These are phyloP conservation scores for Fusarium sublunatum DNA, from an alignment of 2,329 filamentous ascomycete species.

Conservation along the genomic window DNA sequence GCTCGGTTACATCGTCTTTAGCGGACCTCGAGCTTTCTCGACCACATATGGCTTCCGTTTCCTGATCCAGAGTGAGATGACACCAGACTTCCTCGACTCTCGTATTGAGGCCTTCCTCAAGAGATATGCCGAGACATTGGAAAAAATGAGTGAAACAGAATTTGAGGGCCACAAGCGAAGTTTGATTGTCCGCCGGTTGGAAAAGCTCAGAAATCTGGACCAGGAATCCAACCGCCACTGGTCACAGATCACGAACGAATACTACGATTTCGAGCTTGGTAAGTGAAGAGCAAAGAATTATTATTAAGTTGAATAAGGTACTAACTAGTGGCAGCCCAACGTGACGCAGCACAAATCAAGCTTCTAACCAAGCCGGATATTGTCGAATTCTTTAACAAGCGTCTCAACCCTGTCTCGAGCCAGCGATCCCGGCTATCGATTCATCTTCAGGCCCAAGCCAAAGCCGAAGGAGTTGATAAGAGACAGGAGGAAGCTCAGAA, in stretches of 20 bases:
- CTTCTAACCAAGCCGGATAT: conserved; percentile 82
- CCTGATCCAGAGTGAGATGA: conserved; percentile 91
- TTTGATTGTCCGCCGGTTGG: conserved; percentile 84
- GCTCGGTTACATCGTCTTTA: conserved; percentile 95
- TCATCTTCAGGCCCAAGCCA: conserved; percentile 81
- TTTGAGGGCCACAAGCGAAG: conserved; percentile 94
- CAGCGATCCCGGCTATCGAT: conserved; percentile 85
- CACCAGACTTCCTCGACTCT: conserved; percentile 83
- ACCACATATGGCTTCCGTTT: conserved; percentile 88
- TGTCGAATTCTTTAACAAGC: conserved; percentile 79
- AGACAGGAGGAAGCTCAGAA: conserved; percentile 58
- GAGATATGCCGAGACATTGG: conserved; percentile 72
- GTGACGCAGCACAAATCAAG: conserved; percentile 80
- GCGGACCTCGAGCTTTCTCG: conserved; percentile 75
- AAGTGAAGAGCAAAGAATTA: conserved; percentile 50
- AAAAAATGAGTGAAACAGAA: conserved; percentile 81
- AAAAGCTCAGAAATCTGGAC: conserved; percentile 91
- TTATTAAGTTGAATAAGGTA: background rate
- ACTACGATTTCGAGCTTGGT: conserved; percentile 91
- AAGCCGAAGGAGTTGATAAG: conserved; percentile 58
- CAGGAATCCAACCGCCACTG: conserved; percentile 87
- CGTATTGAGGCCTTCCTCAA: conserved; percentile 88
- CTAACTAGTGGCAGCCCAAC: conserved; percentile 65
- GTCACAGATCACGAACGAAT: conserved; percentile 85
- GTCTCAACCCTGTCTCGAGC: conserved; percentile 79